Evolutionary conservation across 805 yeast species (phyloP).

Genomic region (Yueomyces sinensis): DNA sequence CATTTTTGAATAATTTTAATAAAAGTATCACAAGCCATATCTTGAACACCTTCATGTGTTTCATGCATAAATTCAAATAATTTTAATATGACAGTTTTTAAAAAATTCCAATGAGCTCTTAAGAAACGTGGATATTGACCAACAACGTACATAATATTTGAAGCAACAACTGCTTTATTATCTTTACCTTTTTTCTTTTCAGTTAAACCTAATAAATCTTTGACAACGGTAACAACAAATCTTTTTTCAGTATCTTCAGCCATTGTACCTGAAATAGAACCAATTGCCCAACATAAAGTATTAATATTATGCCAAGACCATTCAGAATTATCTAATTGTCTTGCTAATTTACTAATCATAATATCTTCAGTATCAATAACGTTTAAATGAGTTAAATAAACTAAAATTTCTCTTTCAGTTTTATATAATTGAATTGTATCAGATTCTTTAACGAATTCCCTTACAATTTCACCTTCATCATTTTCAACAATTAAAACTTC

Average conservation of each 20-base stretch:
- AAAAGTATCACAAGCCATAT: conserved; percentile 99
- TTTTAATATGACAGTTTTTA: conserved; percentile 90
- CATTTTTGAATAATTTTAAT: conserved; percentile 92
- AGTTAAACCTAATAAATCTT: conserved; percentile 80
- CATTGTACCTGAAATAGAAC: conserved; percentile 98
- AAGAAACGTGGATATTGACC: conserved; percentile 97
- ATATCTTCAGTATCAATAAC: conserved; percentile 88
- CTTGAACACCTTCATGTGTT: conserved; percentile 99
- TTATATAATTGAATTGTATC: conserved; percentile 94
- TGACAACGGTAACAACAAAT: conserved; percentile 84
- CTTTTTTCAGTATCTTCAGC: conserved; percentile 94
- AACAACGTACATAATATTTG: conserved; percentile 98
- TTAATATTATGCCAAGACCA: conserved; percentile 99
- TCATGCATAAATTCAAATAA: conserved; percentile 98
- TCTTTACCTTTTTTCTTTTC: conserved; percentile 96
- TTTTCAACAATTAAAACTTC: conserved; percentile 94
- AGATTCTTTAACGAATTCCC: conserved; percentile 93
- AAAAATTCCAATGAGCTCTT: conserved; percentile 95
- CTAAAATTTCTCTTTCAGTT: conserved; percentile 90
- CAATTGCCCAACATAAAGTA: conserved; percentile 98
- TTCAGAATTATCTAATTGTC: conserved; percentile 90
- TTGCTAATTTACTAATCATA: conserved; percentile 82
- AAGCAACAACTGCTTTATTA: conserved; percentile 97
- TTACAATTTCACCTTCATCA: conserved; percentile 97
- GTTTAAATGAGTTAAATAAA: conserved; percentile 88